Evolutionary conservation across 805 yeast species (phyloP), one percentile per base, ranked within the genome.

Genomic region (Teunomyces atbi): DNA sequence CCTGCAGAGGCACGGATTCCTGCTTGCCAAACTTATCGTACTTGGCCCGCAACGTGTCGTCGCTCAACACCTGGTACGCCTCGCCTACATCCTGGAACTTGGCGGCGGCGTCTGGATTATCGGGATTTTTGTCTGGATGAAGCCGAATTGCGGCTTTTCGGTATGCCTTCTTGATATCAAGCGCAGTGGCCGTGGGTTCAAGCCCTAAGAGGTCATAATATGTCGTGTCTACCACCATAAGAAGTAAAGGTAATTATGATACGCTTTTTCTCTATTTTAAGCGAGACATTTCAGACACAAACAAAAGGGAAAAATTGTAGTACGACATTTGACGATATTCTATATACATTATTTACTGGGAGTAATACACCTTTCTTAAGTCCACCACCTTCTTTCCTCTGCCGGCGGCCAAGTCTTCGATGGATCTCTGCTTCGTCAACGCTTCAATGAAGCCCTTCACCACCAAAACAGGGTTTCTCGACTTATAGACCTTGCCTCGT

Each of bases 341-440:
- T 38, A 16, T 38, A n/a, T 26, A 38, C 33, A 28, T 12, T 3
- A 13, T 15, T 30, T 42, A 48, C 28, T 45, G 42, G 34, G 87
- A 80, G 66, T 89, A 90, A 73, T 92, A 94, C 35, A 89, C 83
- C 72, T 86, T 88, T 67, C 95, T 85, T 61, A 94, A 84, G 67
- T 94, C 98, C 32, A 89, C 90, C 60, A 92, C 79, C 77, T 89
- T 89, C 79, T 92, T 92, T 51, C 99, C 99, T 71, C 99, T 82
- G 57, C 84, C 86, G 44, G 83, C 76, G 4, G 98, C 97, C 63
- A 92, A 77, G 57, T 90, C 96, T 58, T 88, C 95, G 57, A 89
- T 77, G 2, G 95, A 78, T 53, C 80, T 81, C 69, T 91, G 98
- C 59, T 82, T 81, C 43, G 78, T 74, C 54, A 94, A 78, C 1